These are phyloP conservation scores for Parachaetomium inaequale DNA, from an alignment of 495 filamentous ascomycete genomes.

Conservation along the genomic window DNA sequence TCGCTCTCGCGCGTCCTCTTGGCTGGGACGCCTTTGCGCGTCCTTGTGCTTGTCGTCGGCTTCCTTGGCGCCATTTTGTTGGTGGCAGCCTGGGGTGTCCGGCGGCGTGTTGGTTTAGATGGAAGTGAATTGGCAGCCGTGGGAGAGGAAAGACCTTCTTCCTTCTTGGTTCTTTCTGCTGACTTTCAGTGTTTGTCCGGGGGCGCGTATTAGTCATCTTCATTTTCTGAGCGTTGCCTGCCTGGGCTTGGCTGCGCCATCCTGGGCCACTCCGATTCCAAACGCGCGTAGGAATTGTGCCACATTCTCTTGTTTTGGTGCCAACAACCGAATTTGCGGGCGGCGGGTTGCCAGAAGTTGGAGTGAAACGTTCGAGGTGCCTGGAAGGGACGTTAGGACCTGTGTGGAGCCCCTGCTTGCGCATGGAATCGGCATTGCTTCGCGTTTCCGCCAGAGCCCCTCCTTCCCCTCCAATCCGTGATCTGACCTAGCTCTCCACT, in stretches of 20 bases:
- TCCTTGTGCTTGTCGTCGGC: not conserved
- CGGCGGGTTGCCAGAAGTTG: constrained; percentile 8
- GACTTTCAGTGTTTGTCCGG: not conserved
- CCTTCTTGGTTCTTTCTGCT: not conserved
- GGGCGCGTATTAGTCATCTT: not conserved
- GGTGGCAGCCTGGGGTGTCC: too few species aligned
- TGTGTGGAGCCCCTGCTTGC: not conserved
- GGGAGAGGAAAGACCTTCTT: not conserved
- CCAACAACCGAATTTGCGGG: constrained; percentile 9
- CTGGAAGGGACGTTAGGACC: not conserved
- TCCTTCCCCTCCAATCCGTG: constrained; percentile 5
- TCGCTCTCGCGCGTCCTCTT: constrained; percentile 4
- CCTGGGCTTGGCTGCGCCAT: constrained; percentile 6
- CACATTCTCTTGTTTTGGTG: not conserved
- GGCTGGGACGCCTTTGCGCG: not conserved
- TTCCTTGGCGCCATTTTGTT: constrained; percentile 9
- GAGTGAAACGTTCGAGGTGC: not conserved
- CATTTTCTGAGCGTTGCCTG: not conserved
- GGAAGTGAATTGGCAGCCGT: not conserved
- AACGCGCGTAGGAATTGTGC: not conserved
- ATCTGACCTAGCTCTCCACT: not conserved
- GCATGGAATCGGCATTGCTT: constrained; percentile 1
- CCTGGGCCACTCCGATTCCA: not conserved
- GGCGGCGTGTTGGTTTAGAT: not conserved
- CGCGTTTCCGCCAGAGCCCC: constrained; percentile 10